Conservation (phyloP, 2,329 filamentous ascomycete genomes). For the Exophiala dermatitidis region DNA sequence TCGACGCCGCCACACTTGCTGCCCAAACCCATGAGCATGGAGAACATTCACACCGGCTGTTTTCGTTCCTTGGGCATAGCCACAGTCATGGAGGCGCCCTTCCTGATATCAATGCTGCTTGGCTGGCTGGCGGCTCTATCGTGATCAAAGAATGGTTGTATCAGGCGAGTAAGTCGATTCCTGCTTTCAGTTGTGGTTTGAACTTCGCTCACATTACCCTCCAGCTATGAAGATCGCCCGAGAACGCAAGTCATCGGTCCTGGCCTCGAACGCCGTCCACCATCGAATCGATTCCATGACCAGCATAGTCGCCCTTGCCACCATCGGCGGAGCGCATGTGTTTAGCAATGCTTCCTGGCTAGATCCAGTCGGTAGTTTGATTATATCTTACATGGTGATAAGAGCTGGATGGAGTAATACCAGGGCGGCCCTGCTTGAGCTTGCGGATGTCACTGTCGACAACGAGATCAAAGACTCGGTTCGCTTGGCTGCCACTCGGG, state of each 20-base stretch:
- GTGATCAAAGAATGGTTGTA: conserved; percentile 95
- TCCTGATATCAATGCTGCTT: conserved; percentile 88
- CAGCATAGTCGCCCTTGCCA: conserved; percentile 82
- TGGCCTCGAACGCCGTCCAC: conserved; percentile 92
- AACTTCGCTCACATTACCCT: conserved; percentile 7
- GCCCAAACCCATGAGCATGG: conserved; percentile 42
- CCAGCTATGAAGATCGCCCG: conserved; percentile 88
- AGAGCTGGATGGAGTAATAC: conserved; percentile 86
- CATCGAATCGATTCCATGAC: conserved; percentile 95
- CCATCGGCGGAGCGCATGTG: conserved; percentile 83
- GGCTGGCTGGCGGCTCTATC: conserved; percentile 86
- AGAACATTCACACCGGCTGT: conserved; percentile 39
- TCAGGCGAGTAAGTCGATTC: conserved; percentile 68
- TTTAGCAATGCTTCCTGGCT: conserved; percentile 82
- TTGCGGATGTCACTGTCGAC: conserved; percentile 86
- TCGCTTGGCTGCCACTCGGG: conserved; percentile 56
- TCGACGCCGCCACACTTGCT: conserved; percentile 53
- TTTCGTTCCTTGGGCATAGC: conserved; percentile 51
- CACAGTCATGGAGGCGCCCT: conserved; percentile 57
- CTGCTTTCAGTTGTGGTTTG: not conserved
- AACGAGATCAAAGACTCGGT: conserved; percentile 71
- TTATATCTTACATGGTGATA: conserved; percentile 91
- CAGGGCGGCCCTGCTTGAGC: conserved; percentile 68
- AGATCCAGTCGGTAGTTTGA: conserved; percentile 83
- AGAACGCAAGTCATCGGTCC: conserved; percentile 88